phyloP scores from a whole-genome alignment of 2,329 filamentous ascomycete genomes.

The Fusarium succisae region DNA sequence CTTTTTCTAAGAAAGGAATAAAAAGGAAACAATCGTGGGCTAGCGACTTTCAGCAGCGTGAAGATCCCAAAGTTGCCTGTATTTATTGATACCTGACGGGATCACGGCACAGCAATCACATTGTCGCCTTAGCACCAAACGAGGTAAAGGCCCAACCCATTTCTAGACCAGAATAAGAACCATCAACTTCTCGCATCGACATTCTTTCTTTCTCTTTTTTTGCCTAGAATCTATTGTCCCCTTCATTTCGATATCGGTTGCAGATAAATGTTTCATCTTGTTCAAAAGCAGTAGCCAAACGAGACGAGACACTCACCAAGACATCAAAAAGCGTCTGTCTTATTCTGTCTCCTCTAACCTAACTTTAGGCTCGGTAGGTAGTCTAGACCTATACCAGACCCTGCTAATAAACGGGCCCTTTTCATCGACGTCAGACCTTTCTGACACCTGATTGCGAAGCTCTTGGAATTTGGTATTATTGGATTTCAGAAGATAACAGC shows the following conservation, averaged over 20 bases:
- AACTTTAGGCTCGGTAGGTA: constrained; percentile 7
- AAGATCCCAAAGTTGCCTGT: neutral
- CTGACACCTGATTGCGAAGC: constrained; percentile 4
- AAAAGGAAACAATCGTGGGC: neutral
- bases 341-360: neutral
- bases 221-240: neutral
- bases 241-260: neutral
- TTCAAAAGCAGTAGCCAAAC: neutral
- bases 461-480: neutral
- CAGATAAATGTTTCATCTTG: neutral
- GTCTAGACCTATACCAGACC: neutral
- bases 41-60: neutral
- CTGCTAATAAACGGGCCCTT: constrained; percentile 11
- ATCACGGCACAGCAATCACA: constrained; percentile 19
- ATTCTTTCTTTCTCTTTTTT: neutral
- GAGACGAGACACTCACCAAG: constrained; percentile 7
- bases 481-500: neutral
- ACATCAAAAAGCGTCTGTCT: constrained; percentile 7
- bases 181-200: neutral
- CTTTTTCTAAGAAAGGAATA: neutral
- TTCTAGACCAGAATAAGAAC: neutral
- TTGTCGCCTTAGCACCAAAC: constrained; percentile 1
- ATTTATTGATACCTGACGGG: constrained; percentile 20
- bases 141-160: constrained; percentile 8
- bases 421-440: constrained; percentile 20